Evolutionary conservation across 2,329 filamentous ascomycete species (phyloP).

Genomic region (Penicillium rolfsii): DNA sequence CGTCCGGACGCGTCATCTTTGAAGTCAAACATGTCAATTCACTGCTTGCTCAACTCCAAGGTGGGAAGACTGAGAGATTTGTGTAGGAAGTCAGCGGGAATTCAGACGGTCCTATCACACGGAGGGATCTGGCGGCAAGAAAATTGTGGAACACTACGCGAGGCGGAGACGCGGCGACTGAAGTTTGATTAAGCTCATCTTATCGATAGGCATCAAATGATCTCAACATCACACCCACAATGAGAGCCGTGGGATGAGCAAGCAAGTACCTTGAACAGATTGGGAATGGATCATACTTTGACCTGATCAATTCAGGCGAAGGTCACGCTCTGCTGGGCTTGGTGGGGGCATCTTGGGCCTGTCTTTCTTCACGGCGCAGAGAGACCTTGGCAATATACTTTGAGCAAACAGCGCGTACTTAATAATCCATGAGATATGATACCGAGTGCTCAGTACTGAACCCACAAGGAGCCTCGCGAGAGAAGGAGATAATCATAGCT

Average conservation of each 20-base stretch:
- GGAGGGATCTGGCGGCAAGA: neutral
- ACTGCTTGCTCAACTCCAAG: neutral
- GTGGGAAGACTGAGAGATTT: neutral
- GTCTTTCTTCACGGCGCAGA: neutral
- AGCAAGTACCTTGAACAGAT: neutral
- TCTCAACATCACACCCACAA: slow-evolving; percentile 15
- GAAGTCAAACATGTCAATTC: slow-evolving; percentile 48
- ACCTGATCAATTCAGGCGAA: neutral
- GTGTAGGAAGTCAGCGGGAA: neutral
- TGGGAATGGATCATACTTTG: neutral
- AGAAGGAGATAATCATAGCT: too few species aligned
- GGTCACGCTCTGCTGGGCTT: too few species aligned
- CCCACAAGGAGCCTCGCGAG: too few species aligned
- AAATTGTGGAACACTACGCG: slow-evolving; percentile 8
- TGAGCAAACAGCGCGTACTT: neutral
- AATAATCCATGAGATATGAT: too few species aligned
- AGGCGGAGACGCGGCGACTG: slow-evolving; percentile 12
- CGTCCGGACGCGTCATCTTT: slow-evolving; percentile 41
- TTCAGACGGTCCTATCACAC: neutral
- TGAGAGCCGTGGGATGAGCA: neutral
- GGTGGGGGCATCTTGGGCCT: neutral
- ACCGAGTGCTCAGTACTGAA: too few species aligned
- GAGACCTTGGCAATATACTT: neutral
- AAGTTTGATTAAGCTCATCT: slow-evolving; percentile 25
- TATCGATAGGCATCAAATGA: slow-evolving; percentile 23